Evolutionary conservation across 2,329 filamentous ascomycete genomes (phyloP), one percentile per base, ranked within the genome.

Genomic region (Penicillium expansum): DNA sequence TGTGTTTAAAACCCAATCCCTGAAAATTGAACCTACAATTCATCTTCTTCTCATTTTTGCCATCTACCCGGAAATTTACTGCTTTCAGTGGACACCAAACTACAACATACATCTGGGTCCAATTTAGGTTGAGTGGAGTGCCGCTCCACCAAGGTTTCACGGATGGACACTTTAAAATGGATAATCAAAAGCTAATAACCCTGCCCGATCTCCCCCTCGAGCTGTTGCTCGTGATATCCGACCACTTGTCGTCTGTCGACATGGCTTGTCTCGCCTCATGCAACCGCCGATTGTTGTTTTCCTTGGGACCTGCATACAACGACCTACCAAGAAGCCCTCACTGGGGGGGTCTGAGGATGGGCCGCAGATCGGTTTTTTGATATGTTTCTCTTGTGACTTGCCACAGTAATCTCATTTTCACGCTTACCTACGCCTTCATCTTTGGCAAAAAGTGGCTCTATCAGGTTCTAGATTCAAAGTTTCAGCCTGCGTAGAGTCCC

Each of bases 351-450:
- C 22, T 18, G 37, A 18, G 3, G 32, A 45, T 30, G 50, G 29
- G 16, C 22, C 9, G 29, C 41, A 32, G 20, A 30, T 38, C n/a
- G 8, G 38, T 10, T n/a, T 52, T 5, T 30, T 45, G 35, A 38
- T 41, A 38, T 24, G 41, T 2, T 27, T 52, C 32, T 38, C 50
- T 38, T 13, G 8, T 33, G 32, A 45, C 20, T 9, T 52, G 38
- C 54, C 51, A n/a, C 39, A 62, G 39, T 62, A 63, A 24, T 38
- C 62, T 41, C 45, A 58, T 33, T 63, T 52, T 27, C 54, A 41
- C 11, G 48, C 33, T 10, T 62, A 59, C 35, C 29, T 56, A 27
- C 44, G 52, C 53, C 49, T 60, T 33, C 59, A 55, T 32, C 45
- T 56, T 20, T 60, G 61, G 61, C 27, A 13, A 50, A 29, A 49